Evolutionary conservation across 768 basidiomycete species (phyloP).

Genomic region (Suillus spraguei): DNA sequence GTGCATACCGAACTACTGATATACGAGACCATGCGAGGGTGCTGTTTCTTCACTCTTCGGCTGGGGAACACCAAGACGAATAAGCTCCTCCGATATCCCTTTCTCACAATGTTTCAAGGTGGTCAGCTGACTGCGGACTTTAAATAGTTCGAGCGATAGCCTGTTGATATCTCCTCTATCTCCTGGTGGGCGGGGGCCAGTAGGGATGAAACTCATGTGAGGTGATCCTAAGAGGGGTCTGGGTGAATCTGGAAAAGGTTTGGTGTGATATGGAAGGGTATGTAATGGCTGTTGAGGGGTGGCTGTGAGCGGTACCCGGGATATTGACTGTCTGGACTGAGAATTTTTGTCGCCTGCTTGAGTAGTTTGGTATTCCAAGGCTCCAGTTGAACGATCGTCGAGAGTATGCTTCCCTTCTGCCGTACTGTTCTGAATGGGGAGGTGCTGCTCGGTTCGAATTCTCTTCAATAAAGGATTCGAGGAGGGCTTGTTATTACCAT

Average conservation of each 20-base stretch:
- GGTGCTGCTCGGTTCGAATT: constrained; percentile 4
- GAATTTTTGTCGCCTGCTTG: not conserved
- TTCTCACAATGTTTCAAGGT: constrained; percentile 28
- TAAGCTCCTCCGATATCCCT: constrained; percentile 25
- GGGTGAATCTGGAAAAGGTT: not conserved
- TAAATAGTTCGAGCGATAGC: constrained; percentile 31
- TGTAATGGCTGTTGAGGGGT: not conserved
- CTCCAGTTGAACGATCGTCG: not conserved
- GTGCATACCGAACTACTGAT: not conserved
- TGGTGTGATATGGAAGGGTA: not conserved
- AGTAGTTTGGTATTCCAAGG: not conserved
- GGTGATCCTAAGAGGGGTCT: not conserved
- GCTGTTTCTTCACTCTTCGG: not conserved
- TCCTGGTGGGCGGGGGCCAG: not conserved
- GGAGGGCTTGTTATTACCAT: not conserved
- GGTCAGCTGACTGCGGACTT: constrained; percentile 27
- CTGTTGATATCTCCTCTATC: constrained; percentile 11
- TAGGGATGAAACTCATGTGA: not conserved
- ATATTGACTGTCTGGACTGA: not conserved
- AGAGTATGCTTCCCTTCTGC: not conserved
- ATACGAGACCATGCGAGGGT: constrained; percentile 2
- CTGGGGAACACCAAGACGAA: constrained; percentile 15
- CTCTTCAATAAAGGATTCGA: not conserved
- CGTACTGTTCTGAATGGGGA: not conserved
- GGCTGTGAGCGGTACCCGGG: too few relatives aligned